Conservation (phyloP, 139 green algal species). For the Chlamydomonas sphaeroides region DNA sequence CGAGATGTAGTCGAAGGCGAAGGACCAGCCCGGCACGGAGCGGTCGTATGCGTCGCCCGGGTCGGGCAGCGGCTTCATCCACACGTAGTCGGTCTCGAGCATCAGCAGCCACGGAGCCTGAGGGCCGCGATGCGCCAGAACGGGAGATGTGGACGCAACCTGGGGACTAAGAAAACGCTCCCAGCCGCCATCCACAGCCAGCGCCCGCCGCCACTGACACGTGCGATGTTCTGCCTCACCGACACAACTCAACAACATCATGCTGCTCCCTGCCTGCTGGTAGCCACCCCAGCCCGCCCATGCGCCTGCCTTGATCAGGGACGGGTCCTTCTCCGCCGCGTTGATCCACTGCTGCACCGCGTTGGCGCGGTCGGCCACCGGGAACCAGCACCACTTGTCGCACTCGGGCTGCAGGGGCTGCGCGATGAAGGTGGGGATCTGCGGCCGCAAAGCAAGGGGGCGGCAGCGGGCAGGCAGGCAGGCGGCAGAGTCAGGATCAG, state of each 20-base stretch:
- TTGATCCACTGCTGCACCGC: slow-evolving; percentile 83
- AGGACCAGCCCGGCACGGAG: slow-evolving; percentile 52
- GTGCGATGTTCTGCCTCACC: too few relatives aligned
- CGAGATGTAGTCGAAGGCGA: slow-evolving; percentile 82
- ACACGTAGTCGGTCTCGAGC: slow-evolving; percentile 91
- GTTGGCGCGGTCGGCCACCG: slow-evolving; percentile 85
- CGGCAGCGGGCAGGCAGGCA: too few relatives aligned
- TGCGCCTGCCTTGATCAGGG: slow-evolving; percentile 61
- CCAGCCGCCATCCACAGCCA: too few relatives aligned
- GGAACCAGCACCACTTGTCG: slow-evolving; percentile 92
- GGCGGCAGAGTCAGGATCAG: too few relatives aligned
- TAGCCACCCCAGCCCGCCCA: too few relatives aligned
- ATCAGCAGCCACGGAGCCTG: slow-evolving; percentile 83
- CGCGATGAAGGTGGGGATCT: slow-evolving; percentile 71
- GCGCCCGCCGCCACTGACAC: too few relatives aligned
- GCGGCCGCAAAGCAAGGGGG: too few relatives aligned
- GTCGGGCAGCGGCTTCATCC: slow-evolving; percentile 71
- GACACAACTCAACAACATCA: too few relatives aligned
- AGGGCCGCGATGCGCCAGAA: too few relatives aligned
- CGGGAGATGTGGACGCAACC: too few relatives aligned
- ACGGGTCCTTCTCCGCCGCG: slow-evolving; percentile 64
- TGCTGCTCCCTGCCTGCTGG: too few relatives aligned
- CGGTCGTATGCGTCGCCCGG: slow-evolving; percentile 58
- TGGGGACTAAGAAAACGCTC: too few relatives aligned
- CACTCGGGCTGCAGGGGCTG: slow-evolving; percentile 73